Conservation (phyloP, 805 yeast species). For the Groenewaldozyma salmanticensis region DNA sequence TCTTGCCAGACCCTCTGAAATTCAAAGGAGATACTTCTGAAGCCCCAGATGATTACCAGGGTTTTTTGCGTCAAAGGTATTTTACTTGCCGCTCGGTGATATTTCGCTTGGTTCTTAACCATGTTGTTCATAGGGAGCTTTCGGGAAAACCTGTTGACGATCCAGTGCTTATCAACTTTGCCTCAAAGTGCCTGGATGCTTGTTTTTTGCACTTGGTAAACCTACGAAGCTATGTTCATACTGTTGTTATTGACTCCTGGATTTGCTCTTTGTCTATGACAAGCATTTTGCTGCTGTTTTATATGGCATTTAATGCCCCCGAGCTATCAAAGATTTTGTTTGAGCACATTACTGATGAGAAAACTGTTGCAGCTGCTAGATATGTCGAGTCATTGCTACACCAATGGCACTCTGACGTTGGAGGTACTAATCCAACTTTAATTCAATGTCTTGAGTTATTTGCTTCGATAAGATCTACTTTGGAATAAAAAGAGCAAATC, state of each 20-base stretch:
- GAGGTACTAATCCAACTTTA: neutral
- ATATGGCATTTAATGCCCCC: slow-evolving; percentile 9
- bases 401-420: neutral
- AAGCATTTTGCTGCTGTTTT: slow-evolving; percentile 8
- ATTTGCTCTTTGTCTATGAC: slow-evolving; percentile 13
- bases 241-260: slow-evolving; percentile 15
- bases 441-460: neutral
- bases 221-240: slow-evolving; percentile 10
- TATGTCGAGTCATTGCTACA: neutral
- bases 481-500: neutral
- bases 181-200: slow-evolving; percentile 8
- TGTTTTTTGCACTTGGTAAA: slow-evolving; percentile 11
- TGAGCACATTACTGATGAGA: slow-evolving; percentile 3
- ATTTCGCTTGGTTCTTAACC: slow-evolving; percentile 12
- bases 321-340: slow-evolving; percentile 8
- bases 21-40: slow-evolving; percentile 4
- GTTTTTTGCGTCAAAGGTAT: slow-evolving; percentile 14
- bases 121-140: slow-evolving; percentile 10
- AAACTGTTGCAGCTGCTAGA: slow-evolving; percentile 1
- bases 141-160: slow-evolving; percentile 4
- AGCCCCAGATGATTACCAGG: slow-evolving; percentile 9
- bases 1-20: slow-evolving; percentile 9
- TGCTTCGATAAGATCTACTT: neutral
- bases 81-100: slow-evolving; percentile 14
- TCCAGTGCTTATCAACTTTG: slow-evolving; percentile 4